Conservation (phyloP, 2,329 filamentous ascomycete genomes). For the Pseudogymnoascus pannorum region DNA sequence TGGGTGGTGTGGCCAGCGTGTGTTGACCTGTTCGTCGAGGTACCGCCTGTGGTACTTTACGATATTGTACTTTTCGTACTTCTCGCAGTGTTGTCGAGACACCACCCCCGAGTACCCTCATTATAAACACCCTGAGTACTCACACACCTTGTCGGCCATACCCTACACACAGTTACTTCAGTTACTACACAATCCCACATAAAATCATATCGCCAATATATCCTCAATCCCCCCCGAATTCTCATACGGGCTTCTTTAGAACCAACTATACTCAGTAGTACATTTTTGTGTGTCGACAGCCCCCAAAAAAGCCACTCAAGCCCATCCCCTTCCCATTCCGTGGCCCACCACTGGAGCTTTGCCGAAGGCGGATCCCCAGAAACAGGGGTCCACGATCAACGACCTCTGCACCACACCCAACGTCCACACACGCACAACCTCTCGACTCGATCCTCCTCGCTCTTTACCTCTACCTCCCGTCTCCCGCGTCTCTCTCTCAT, state of each 20-base stretch:
- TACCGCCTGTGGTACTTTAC: neutral
- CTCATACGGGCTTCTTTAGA: neutral
- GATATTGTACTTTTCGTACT: neutral
- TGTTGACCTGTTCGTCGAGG: neutral
- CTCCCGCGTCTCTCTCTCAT: neutral
- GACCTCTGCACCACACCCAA: slow-evolving; percentile 7
- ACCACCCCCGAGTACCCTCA: neutral
- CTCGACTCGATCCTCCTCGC: neutral
- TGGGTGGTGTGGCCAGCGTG: neutral
- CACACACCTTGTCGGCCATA: neutral
- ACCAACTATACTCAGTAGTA: too few species aligned
- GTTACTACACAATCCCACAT: neutral
- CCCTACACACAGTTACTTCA: neutral
- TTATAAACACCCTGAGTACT: neutral
- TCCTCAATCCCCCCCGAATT: neutral
- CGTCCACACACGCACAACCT: slow-evolving; percentile 5
- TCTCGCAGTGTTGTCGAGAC: neutral
- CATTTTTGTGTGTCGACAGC: neutral
- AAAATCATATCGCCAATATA: neutral
- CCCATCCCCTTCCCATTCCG: neutral
- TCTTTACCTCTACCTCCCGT: neutral
- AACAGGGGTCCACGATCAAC: slow-evolving; percentile 7
- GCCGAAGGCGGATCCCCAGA: slow-evolving; percentile 7
- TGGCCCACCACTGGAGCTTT: slow-evolving; percentile 3
- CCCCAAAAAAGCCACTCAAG: neutral